Evolutionary conservation across 352 stramenopile species (phyloP), one percentile per base, ranked within the genome.

Genomic region (Hyaloperonospora brassicae): DNA sequence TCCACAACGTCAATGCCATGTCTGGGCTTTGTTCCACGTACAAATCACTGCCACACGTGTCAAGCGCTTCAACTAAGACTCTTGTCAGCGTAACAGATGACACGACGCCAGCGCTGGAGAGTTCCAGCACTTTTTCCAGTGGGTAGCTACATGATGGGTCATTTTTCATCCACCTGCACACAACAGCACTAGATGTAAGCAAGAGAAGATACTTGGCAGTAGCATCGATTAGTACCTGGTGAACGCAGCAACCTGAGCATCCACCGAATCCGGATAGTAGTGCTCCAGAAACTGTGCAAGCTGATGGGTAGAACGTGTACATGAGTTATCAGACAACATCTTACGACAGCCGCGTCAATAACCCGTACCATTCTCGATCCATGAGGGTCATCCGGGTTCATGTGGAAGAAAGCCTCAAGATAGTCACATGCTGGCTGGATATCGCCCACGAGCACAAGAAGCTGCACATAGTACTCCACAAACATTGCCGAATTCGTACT

Each of bases 401-500:
- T 53, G 34, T 85, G 70, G 54, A 84, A 87, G 27, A 84, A 89
- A 22, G 81, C 62, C 44, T 93, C 83, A 9, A 93, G 55, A 39
- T 81, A 80, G 60, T 93, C 79, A 14, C 73, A 87, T 3, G 79
- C 83, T 31, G 62, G 57, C 17, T 72, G 59, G 21, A 86, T 63
- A 24, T 90, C 76, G 1, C 78, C 76, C 14, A 70, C 68, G 13
- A 93, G 64, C 23, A 78, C 63, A 46, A 89, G 66, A 1, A 93
- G 56, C 53, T 90, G 78, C 14, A 86, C 69, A 50, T 87, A 89
- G 40, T 82, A 75, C 55, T 88, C 76, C 36, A 87, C 55, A 60
- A 85, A 89, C 31, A 89, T 62, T 0, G 66, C 64, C 12, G 74
- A 87, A 24, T 62, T 66, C 3, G 78, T 74, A 45, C 61, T 77